Evolutionary conservation across 2,329 filamentous ascomycete genomes (phyloP).

Genomic region (Hortaea werneckii): DNA sequence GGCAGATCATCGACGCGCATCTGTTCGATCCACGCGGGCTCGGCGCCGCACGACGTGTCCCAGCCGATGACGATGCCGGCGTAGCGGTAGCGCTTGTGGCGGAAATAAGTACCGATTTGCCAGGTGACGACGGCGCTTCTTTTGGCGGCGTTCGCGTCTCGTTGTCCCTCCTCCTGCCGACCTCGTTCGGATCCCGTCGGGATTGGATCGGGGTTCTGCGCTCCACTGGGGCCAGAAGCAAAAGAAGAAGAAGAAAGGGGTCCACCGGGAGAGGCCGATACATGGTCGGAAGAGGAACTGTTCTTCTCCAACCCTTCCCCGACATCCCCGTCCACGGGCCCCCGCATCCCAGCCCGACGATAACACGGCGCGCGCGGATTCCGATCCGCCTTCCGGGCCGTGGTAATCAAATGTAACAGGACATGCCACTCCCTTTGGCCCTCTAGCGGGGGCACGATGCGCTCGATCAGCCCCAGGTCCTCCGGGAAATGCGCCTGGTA

Average conservation of each 20-base stretch:
- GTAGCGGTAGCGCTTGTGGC: slow-evolving; percentile 70
- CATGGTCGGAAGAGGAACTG: too few species aligned
- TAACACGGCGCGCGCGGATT: slow-evolving; percentile 26
- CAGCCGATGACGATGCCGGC: slow-evolving; percentile 81
- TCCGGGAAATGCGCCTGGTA: slow-evolving; percentile 58
- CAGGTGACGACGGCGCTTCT: slow-evolving; percentile 41
- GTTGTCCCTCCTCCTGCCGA: neutral
- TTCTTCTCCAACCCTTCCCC: too few species aligned
- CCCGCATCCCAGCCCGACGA: slow-evolving; percentile 1
- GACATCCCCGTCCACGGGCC: slow-evolving; percentile 9
- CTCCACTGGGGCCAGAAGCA: too few species aligned
- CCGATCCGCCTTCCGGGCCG: slow-evolving; percentile 47
- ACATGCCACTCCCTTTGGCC: slow-evolving; percentile 42
- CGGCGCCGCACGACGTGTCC: slow-evolving; percentile 52
- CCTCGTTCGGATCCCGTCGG: neutral
- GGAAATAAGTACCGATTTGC: slow-evolving; percentile 73
- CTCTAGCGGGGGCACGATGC: slow-evolving; percentile 52
- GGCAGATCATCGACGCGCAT: slow-evolving; percentile 53
- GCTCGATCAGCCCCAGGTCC: slow-evolving; percentile 61
- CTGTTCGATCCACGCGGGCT: slow-evolving; percentile 53
- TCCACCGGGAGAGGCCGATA: neutral
- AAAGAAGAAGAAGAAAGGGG: too few species aligned
- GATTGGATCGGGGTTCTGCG: neutral
- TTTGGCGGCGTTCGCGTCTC: neutral
- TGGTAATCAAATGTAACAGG: slow-evolving; percentile 44